Evolutionary conservation across 2,329 filamentous ascomycete genomes (phyloP).

Genomic region (Eutypella sp.): DNA sequence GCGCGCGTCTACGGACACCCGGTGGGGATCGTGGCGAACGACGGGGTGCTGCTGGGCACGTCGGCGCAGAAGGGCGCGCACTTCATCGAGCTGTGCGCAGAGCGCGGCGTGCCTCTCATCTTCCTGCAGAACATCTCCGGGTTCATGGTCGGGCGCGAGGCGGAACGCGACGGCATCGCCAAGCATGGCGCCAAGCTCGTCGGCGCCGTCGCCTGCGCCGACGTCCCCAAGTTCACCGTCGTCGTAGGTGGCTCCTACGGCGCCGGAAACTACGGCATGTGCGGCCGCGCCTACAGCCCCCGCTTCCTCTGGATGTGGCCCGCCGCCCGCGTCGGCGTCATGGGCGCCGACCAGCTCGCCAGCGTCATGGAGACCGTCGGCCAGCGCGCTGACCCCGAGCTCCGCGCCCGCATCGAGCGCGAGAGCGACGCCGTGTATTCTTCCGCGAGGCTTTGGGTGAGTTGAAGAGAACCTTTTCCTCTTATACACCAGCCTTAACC

Average conservation of each 20-base stretch:
- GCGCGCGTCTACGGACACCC: conserved; percentile 83
- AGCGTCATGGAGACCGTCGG: conserved; percentile 95
- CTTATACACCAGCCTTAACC: conserved; percentile 3
- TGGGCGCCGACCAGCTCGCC: conserved; percentile 89
- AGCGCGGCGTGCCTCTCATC: conserved; percentile 82
- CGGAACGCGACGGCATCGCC: conserved; percentile 90
- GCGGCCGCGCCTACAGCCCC: conserved; percentile 86
- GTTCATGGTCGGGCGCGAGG: conserved; percentile 95
- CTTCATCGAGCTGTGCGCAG: conserved; percentile 91
- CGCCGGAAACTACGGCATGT: conserved; percentile 98
- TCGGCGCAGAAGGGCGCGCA: conserved; percentile 91
- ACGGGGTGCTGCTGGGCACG: conserved; percentile 88
- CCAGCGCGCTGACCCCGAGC: conserved; percentile 70
- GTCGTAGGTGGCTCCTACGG: conserved; percentile 91
- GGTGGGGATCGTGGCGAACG: conserved; percentile 92
- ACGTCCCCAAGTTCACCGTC: conserved; percentile 95
- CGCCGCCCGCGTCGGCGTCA: conserved; percentile 91
- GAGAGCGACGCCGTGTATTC: conserved; percentile 90
- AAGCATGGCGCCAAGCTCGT: conserved; percentile 98
- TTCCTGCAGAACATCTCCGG: conserved; percentile 97
- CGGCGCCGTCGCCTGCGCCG: conserved; percentile 86
- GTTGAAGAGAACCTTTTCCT: conserved; percentile 22
- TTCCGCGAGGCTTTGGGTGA: conserved; percentile 80
- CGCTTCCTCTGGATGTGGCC: conserved; percentile 96
- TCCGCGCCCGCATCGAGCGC: conserved; percentile 79